Evolutionary conservation across 371 early-diverging fungal genomes (phyloP).

Genomic region (Lichtheimia ramosa): DNA sequence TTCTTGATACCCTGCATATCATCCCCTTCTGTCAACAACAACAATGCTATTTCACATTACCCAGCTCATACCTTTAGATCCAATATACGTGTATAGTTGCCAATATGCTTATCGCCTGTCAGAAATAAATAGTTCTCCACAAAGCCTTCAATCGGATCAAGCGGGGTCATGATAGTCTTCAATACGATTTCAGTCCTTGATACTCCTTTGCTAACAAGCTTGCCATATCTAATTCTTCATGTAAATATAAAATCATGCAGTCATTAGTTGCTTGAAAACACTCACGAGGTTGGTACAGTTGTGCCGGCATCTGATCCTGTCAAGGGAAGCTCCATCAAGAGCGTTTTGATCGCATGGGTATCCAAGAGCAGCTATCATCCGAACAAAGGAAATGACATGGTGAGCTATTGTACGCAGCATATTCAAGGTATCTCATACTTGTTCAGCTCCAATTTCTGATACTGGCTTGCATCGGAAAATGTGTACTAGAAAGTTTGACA

Average conservation of each 20-base stretch:
- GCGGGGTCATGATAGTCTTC: conserved; percentile 87
- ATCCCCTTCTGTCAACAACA: background rate
- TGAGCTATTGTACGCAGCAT: background rate
- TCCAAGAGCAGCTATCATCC: conserved; percentile 77
- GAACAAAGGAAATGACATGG: background rate
- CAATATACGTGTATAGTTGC: conserved; percentile 73
- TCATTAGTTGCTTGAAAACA: background rate
- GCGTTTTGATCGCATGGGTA: conserved; percentile 83
- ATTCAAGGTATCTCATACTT: conserved; percentile 32
- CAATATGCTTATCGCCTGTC: conserved; percentile 67
- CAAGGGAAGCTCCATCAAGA: conserved; percentile 71
- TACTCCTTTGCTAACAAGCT: conserved; percentile 80
- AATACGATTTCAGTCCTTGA: conserved; percentile 81
- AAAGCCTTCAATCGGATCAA: conserved; percentile 81
- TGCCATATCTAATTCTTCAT: conserved; percentile 59
- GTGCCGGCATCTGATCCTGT: conserved; percentile 49
- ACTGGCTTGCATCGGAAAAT: conserved; percentile 78
- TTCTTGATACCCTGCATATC: conserved; percentile 50
- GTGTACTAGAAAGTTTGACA: conserved; percentile 58
- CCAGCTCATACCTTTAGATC: conserved; percentile 72
- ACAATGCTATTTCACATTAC: background rate
- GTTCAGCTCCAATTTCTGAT: conserved; percentile 87
- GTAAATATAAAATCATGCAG: background rate
- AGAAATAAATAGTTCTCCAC: conserved; percentile 87
- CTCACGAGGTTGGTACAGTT: conserved; percentile 64